These are phyloP conservation scores for Bruguiera sexangula DNA, from an alignment of 345 rosid species.

Conservation along the genomic window DNA sequence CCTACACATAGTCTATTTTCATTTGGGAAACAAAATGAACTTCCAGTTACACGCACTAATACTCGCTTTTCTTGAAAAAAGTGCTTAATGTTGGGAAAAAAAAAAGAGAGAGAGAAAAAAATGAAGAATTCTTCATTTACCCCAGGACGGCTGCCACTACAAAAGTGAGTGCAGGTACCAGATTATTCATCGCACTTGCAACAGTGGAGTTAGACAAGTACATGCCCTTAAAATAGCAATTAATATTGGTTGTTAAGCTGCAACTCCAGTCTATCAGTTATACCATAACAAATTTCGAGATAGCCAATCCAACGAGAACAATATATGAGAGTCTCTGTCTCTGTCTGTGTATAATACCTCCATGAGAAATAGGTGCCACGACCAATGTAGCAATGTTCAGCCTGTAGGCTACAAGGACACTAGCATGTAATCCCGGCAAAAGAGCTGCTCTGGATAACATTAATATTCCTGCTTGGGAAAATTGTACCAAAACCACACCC, in stretches of 20 bases:
- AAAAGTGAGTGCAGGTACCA: conserved; percentile 45
- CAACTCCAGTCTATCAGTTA: not conserved
- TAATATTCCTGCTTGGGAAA: conserved; percentile 27
- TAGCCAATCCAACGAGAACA: too few species aligned
- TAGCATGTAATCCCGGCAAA: conserved; percentile 30
- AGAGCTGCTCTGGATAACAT: conserved; percentile 34
- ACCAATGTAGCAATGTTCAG: conserved; percentile 31
- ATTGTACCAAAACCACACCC: conserved; percentile 34
- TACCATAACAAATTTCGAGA: too few species aligned
- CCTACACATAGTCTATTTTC: too few species aligned
- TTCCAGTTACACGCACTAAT: too few species aligned
- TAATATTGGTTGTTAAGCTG: conserved; percentile 37
- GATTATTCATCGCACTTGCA: conserved; percentile 37
- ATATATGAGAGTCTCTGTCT: too few species aligned
- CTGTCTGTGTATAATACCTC: conserved; percentile 11
- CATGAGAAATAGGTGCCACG: conserved; percentile 34
- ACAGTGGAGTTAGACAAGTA: conserved; percentile 35
- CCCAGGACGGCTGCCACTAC: conserved; percentile 33
- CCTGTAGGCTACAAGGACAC: conserved; percentile 31
- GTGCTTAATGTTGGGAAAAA: too few species aligned
- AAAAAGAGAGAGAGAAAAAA: too few species aligned
- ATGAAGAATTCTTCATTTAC: conserved; percentile 8
- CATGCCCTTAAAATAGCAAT: conserved; percentile 39
- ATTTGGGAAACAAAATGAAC: too few species aligned
- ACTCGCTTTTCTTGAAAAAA: too few species aligned